Percentiles rank a stretch among this genome's conserved stretches.
These are phyloP conservation scores for Globisporangium lucens DNA, from an alignment of 352 stramenopile genomes.

Conservation along the genomic window DNA sequence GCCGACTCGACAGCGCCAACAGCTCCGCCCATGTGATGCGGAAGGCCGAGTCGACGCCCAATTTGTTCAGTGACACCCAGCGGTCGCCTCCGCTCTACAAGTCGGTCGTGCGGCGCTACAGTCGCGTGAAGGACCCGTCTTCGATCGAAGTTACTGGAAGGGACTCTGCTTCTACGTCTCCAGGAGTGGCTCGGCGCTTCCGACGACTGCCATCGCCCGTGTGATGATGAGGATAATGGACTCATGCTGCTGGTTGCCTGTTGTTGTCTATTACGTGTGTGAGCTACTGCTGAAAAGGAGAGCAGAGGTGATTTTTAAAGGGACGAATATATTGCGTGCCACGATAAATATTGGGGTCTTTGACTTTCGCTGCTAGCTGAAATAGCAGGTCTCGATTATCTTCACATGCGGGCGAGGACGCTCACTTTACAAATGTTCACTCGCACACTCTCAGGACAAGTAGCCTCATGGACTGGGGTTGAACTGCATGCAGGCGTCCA, in stretches of 20 bases:
- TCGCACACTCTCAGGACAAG: neutral
- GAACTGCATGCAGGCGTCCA: conserved; percentile 53
- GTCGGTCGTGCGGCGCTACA: neutral
- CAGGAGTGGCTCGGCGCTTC: neutral
- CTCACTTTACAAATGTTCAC: neutral
- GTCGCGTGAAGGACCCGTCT: conserved; percentile 8
- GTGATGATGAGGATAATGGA: neutral
- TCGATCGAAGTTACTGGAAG: neutral
- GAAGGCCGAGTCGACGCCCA: conserved; percentile 8
- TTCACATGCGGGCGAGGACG: neutral
- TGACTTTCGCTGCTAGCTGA: neutral
- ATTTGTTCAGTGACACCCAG: conserved; percentile 8
- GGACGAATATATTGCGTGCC: conserved; percentile 9
- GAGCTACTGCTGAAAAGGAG: neutral
- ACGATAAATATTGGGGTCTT: conserved; percentile 5
- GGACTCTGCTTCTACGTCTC: neutral
- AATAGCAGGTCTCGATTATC: neutral
- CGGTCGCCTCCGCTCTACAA: neutral
- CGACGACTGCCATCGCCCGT: conserved; percentile 10
- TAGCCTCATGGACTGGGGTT: neutral
- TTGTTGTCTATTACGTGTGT: conserved; percentile 3
- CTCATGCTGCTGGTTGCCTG: neutral
- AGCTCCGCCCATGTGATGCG: neutral
- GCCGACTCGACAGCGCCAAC: neutral
- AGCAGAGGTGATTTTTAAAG: conserved; percentile 3